Conservation (phyloP, 2,329 filamentous ascomycete species). For the Colletotrichum gigasporum region DNA sequence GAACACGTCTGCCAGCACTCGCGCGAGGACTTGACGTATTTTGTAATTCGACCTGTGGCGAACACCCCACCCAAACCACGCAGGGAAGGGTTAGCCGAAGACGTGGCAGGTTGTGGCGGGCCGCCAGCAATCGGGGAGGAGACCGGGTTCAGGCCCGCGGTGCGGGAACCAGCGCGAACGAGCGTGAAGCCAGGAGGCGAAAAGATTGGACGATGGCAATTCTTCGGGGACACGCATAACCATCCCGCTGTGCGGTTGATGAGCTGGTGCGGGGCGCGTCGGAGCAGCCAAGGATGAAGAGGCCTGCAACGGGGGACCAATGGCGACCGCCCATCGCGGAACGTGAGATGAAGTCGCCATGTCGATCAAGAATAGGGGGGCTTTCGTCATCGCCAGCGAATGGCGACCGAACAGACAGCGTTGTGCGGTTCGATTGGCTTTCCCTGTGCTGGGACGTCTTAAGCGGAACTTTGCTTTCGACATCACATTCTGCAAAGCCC, state of each 20-base stretch:
- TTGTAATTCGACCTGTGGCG: conserved; percentile 12
- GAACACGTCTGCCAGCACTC: not conserved
- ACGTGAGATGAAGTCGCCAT: conserved; percentile 19
- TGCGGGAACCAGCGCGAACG: not conserved
- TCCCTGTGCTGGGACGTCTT: no score
- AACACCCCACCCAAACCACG: not conserved
- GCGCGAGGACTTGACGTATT: not conserved
- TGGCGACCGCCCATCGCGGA: not conserved
- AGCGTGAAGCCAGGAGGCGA: not conserved
- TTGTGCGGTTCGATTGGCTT: no score
- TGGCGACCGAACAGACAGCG: no score
- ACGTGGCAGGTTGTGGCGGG: conserved; percentile 9
- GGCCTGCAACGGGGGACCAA: not conserved
- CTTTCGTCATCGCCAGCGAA: not conserved
- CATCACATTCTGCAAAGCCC: no score
- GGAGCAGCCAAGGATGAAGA: not conserved
- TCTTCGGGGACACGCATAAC: conserved; percentile 1
- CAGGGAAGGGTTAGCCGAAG: conserved; percentile 3
- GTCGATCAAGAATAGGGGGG: not conserved
- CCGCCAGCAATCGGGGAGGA: not conserved
- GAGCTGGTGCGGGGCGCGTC: not conserved
- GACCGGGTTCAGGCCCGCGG: not conserved
- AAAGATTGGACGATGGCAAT: conserved; percentile 9
- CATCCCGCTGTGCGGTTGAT: not conserved
- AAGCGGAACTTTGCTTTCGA: no score